These are phyloP conservation scores for Calonectria hongkongensis DNA, from an alignment of 2,329 filamentous ascomycete genomes.

Conservation along the genomic window DNA sequence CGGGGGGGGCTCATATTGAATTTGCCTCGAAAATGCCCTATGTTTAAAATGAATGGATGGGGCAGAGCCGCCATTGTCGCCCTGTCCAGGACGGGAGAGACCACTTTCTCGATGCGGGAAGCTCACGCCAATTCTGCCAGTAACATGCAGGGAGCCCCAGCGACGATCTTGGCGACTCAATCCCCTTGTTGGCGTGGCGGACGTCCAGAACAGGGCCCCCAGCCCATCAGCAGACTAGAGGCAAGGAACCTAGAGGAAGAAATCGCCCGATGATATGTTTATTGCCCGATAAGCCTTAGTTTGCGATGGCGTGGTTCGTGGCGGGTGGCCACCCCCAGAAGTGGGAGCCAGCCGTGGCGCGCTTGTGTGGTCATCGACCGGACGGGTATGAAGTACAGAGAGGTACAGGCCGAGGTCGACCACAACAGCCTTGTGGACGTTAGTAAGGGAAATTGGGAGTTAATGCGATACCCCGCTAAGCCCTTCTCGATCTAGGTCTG, in stretches of 20 bases:
- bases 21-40: not conserved
- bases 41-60: slow-evolving; percentile 17
- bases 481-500: slow-evolving; percentile 41
- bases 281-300: slow-evolving; percentile 36
- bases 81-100: slow-evolving; percentile 16
- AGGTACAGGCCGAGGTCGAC: not conserved
- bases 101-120: slow-evolving; percentile 24
- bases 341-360: slow-evolving; percentile 17
- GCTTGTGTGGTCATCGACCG: slow-evolving; percentile 21
- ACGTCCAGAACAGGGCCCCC: slow-evolving; percentile 25
- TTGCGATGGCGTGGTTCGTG: slow-evolving; percentile 13
- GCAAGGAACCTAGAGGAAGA: slow-evolving; percentile 19
- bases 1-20: not conserved
- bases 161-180: slow-evolving; percentile 35
- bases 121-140: not conserved
- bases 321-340: slow-evolving; percentile 31
- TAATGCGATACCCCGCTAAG: slow-evolving; percentile 34
- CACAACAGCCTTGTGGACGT: slow-evolving; percentile 27
- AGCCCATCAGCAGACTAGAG: slow-evolving; percentile 18
- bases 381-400: slow-evolving; percentile 13
- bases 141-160: slow-evolving; percentile 31
- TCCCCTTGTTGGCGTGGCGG: slow-evolving; percentile 25
- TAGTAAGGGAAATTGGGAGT: slow-evolving; percentile 37
- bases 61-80: slow-evolving; percentile 4
- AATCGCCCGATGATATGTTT: slow-evolving; percentile 32